These are phyloP conservation scores for Astraeus odoratus DNA, from an alignment of 768 basidiomycete species.

Conservation along the genomic window DNA sequence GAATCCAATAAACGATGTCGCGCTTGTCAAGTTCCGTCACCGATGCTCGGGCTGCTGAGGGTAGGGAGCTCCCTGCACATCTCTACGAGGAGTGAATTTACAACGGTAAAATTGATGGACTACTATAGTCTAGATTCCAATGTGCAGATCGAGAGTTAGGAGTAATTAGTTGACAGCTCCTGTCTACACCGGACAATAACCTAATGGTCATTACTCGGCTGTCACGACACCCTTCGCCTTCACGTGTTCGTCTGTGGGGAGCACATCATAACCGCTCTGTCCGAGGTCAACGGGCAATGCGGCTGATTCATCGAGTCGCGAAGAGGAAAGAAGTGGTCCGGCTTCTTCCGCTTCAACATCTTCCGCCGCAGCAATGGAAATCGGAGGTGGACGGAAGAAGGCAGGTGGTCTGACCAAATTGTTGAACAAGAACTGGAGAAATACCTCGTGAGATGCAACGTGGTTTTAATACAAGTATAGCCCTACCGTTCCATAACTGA, in stretches of 20 bases:
- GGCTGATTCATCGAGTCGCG: conserved; percentile 72
- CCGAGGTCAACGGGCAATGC: conserved; percentile 74
- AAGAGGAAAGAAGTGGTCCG: conserved; percentile 38
- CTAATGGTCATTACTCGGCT: conserved; percentile 8
- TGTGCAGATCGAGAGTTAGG: no score
- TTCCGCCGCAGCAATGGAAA: conserved; percentile 20
- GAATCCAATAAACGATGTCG: no score
- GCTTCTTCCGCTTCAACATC: conserved; percentile 51
- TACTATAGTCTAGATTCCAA: no score
- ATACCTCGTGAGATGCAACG: conserved; percentile 5
- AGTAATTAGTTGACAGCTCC: no score
- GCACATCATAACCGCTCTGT: conserved; percentile 78
- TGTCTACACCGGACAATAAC: not conserved
- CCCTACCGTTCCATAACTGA: conserved; percentile 81
- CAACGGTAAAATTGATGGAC: no score
- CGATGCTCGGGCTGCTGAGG: no score
- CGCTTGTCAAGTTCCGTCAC: no score
- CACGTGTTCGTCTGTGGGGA: conserved; percentile 42
- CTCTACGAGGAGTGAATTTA: no score
- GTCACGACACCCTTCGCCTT: conserved; percentile 10
- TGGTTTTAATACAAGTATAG: conserved; percentile 9
- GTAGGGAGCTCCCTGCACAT: no score
- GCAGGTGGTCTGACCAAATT: conserved; percentile 63
- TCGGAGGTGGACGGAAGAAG: conserved; percentile 43
- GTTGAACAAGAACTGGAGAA: conserved; percentile 78